Conservation (phyloP, 176 grass and related monocot genomes). For the Avena sativa region DNA sequence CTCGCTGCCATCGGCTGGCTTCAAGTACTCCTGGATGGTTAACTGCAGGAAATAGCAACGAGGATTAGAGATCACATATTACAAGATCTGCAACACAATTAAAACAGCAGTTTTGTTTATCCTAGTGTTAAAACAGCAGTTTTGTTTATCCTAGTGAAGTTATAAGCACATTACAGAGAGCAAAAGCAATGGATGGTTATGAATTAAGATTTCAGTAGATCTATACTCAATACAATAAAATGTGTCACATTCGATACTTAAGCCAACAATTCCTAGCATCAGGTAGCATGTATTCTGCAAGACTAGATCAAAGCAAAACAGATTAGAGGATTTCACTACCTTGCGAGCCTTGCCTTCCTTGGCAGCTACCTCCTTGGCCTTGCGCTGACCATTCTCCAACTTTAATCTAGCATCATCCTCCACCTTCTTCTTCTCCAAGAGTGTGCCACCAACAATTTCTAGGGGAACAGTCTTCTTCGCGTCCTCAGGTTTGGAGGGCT, state of each 20-base stretch:
- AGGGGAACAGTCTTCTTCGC: constrained; percentile 30
- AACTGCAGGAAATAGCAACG: constrained; percentile 39
- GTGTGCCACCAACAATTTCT: constrained; percentile 26
- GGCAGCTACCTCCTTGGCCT: neutral
- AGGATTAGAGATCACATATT: neutral
- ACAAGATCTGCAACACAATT: neutral
- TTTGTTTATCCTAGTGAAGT: neutral
- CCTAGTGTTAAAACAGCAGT: too few species aligned
- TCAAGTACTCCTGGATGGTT: neutral
- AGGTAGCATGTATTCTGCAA: neutral
- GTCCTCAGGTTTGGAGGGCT: neutral
- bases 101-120: neutral
- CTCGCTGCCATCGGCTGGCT: constrained; percentile 15
- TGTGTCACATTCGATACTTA: too few species aligned
- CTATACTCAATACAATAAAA: too few species aligned
- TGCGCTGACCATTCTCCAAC: constrained; percentile 20
- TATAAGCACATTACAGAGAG: neutral
- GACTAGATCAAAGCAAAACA: neutral
- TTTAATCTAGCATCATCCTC: constrained; percentile 48
- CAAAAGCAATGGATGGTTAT: neutral
- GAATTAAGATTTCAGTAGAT: too few species aligned
- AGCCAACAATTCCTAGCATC: neutral
- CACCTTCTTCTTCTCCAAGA: constrained; percentile 51
- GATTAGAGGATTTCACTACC: neutral
- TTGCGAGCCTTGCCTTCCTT: constrained; percentile 25